phyloP scores from a whole-genome alignment of 1,284 basidiomycete species.

The Amylostereum chailletii region DNA sequence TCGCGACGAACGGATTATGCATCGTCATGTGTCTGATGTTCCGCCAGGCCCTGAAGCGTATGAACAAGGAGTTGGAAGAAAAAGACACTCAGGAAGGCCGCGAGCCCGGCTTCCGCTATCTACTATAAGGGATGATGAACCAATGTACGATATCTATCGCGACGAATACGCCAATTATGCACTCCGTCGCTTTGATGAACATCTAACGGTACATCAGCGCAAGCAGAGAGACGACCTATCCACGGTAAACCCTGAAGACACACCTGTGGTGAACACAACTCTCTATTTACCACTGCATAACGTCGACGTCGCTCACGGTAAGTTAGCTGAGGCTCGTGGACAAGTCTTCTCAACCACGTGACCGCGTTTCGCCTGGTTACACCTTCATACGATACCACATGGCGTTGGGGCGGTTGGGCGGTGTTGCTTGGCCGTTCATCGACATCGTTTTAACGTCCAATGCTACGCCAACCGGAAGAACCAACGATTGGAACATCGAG shows the following conservation, averaged over 20 bases:
- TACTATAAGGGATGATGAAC: constrained; percentile 12
- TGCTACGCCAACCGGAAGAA: too few species aligned
- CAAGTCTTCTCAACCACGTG: too few species aligned
- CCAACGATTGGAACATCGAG: too few species aligned
- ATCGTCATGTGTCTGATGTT: constrained; percentile 43
- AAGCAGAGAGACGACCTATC: background rate
- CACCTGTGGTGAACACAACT: background rate
- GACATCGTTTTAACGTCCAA: too few species aligned
- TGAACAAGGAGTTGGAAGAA: constrained; percentile 26
- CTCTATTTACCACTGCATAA: too few species aligned
- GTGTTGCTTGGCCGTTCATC: too few species aligned
- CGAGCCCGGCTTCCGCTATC: constrained; percentile 23
- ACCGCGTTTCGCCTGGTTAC: too few species aligned
- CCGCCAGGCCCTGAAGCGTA: constrained; percentile 26
- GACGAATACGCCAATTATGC: background rate
- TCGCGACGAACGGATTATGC: constrained; percentile 29
- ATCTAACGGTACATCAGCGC: background rate
- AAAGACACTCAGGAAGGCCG: constrained; percentile 21
- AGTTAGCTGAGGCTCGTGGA: too few species aligned
- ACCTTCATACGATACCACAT: too few species aligned
- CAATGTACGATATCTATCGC: background rate
- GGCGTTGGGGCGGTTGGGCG: too few species aligned
- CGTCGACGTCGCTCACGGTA: too few species aligned
- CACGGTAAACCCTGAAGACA: background rate
- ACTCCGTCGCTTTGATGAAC: background rate